A percentile compares a stretch with the other conserved stretches of the same genome.
Evolutionary conservation across 371 early-diverging fungal species (phyloP).

Genomic region (Capillidium heterosporum): DNA sequence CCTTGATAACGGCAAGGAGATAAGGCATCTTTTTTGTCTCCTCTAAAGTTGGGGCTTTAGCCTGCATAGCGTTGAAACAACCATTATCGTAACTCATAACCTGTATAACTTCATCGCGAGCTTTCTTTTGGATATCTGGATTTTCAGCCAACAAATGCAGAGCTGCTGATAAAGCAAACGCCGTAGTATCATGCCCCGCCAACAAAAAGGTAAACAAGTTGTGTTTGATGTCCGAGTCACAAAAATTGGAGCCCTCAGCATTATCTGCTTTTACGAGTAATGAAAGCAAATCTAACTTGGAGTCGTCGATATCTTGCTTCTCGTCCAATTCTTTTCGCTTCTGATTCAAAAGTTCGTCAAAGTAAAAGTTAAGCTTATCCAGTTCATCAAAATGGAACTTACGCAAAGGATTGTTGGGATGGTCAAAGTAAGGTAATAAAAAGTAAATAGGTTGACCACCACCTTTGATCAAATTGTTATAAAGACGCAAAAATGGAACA

Average conservation of each 20-base stretch:
- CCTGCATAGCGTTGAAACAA: background rate
- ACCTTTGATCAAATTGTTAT: background rate
- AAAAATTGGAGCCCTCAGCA: background rate
- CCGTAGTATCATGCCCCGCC: conserved; percentile 2
- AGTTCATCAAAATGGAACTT: background rate
- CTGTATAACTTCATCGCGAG: background rate
- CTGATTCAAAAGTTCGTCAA: background rate
- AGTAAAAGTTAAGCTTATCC: background rate
- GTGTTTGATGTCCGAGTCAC: background rate
- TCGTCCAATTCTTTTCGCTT: background rate
- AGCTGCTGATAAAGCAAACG: background rate
- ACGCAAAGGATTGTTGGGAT: background rate
- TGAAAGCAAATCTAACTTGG: background rate
- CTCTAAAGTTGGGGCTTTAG: background rate
- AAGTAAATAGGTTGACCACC: background rate
- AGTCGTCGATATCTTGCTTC: background rate
- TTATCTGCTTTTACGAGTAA: background rate
- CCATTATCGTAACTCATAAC: background rate
- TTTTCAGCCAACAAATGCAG: background rate
- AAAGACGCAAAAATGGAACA: background rate
- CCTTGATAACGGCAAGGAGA: background rate
- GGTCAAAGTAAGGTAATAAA: background rate
- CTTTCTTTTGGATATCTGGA: conserved; percentile 2
- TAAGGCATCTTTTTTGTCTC: background rate
- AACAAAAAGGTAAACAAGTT: background rate